phyloP scores from a whole-genome alignment of 768 basidiomycete species.

The Podaxis sp. region DNA sequence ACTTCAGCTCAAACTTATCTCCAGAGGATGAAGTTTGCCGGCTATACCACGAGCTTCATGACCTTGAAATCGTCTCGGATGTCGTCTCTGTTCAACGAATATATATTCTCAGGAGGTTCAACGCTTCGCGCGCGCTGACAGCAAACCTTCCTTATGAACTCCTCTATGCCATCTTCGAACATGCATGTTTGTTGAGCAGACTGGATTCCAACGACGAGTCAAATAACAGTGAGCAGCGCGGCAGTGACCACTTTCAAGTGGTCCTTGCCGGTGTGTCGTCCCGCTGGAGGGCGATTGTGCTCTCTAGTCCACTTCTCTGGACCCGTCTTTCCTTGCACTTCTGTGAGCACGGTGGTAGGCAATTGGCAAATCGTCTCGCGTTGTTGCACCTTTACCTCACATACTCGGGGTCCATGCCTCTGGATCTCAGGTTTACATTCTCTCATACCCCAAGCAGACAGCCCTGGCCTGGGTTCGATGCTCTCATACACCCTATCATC shows the following conservation, averaged over 20 bases:
- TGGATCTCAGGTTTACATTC: background rate
- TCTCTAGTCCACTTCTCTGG: background rate
- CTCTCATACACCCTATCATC: background rate
- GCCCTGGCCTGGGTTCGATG: background rate
- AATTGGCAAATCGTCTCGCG: background rate
- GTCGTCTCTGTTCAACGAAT: background rate
- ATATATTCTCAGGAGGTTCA: background rate
- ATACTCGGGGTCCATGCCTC: background rate
- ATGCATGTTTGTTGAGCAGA: background rate
- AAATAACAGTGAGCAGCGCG: background rate
- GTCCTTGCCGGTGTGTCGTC: slow-evolving; percentile 3
- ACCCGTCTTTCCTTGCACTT: background rate
- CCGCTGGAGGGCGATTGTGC: background rate
- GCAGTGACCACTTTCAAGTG: background rate
- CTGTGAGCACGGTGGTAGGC: background rate
- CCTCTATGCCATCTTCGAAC: background rate
- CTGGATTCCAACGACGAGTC: background rate
- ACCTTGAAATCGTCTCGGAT: background rate
- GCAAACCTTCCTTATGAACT: background rate
- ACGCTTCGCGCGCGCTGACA: background rate
- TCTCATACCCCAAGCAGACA: background rate
- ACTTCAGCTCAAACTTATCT: background rate
- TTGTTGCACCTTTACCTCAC: background rate
- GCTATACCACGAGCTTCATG: background rate
- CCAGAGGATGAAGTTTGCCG: slow-evolving; percentile 1